Percentiles rank a stretch among this genome's conserved stretches.
Conservation (phyloP, 176 grass and related monocot species). For the Paspalum vaginatum region DNA sequence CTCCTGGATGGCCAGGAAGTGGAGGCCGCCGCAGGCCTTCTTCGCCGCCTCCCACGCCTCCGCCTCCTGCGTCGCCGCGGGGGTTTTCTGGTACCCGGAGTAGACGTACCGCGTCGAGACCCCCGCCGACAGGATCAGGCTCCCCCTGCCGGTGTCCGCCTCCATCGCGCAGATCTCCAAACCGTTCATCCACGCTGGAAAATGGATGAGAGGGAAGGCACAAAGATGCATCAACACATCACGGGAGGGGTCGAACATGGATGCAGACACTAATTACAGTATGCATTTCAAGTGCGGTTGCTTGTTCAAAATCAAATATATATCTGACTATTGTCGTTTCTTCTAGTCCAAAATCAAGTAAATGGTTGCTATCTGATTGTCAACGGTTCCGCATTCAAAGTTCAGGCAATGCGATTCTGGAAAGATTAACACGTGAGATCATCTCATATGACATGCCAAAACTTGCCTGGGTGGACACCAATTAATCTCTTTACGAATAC, state of each 20-base stretch:
- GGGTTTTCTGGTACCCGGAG: slow-evolving; percentile 80
- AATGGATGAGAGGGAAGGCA: not conserved
- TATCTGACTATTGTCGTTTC: not conserved
- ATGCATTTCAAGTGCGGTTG: not conserved
- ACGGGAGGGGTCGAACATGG: not conserved
- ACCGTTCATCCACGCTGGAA: slow-evolving; percentile 97
- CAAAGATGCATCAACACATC: not conserved
- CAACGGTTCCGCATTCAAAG: not conserved
- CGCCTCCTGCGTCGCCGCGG: slow-evolving; percentile 81
- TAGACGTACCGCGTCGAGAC: slow-evolving; percentile 87
- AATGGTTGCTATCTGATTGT: not conserved
- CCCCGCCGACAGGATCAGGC: slow-evolving; percentile 74
- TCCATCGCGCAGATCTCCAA: slow-evolving; percentile 78
- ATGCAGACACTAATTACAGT: not conserved
- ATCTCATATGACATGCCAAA: not conserved
- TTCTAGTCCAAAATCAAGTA: not conserved
- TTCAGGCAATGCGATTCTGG: not conserved
- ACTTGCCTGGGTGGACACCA: not conserved
- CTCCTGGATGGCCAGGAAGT: slow-evolving; percentile 94
- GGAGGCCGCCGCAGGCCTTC: slow-evolving; percentile 79
- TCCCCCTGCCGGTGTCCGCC: slow-evolving; percentile 59
- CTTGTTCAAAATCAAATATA: not conserved
- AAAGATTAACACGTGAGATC: not conserved
- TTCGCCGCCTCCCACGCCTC: slow-evolving; percentile 96
- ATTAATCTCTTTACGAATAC: not conserved